Conservation (phyloP, 495 filamentous ascomycete species). For the Penicillium soppii region DNA sequence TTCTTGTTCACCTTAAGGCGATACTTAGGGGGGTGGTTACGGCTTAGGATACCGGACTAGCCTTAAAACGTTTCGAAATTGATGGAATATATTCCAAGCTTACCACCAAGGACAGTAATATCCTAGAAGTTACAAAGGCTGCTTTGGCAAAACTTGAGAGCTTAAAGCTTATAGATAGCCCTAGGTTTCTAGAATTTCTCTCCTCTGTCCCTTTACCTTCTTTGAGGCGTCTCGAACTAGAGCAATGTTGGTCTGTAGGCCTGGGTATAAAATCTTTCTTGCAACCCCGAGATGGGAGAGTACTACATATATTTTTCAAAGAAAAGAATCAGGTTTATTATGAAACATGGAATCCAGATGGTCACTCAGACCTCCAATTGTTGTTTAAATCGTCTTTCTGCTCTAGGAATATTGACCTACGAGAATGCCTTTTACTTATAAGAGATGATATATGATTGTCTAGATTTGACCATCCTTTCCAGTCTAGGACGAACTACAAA, state of each 20-base stretch:
- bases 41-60: neutral
- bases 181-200: neutral
- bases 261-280: neutral
- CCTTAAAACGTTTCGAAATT: neutral
- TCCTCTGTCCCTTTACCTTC: slow-evolving; percentile 2
- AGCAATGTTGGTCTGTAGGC: slow-evolving; percentile 6
- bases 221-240: neutral
- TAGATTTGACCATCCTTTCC: neutral
- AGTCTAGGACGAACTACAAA: neutral
- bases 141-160: neutral
- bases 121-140: neutral
- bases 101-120: neutral
- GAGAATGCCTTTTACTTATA: neutral
- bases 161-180: slow-evolving; percentile 2
- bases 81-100: slow-evolving; percentile 1
- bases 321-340: neutral
- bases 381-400: neutral
- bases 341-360: neutral
- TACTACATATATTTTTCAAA: neutral
- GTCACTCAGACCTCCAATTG: neutral
- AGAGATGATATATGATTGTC: neutral
- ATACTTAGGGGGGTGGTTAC: neutral
- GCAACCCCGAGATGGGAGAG: neutral
- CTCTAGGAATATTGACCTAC: neutral
- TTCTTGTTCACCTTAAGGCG: slow-evolving; percentile 1